Conservation (phyloP, 31 red algal genomes). For the Asparagopsis taxiformis region DNA sequence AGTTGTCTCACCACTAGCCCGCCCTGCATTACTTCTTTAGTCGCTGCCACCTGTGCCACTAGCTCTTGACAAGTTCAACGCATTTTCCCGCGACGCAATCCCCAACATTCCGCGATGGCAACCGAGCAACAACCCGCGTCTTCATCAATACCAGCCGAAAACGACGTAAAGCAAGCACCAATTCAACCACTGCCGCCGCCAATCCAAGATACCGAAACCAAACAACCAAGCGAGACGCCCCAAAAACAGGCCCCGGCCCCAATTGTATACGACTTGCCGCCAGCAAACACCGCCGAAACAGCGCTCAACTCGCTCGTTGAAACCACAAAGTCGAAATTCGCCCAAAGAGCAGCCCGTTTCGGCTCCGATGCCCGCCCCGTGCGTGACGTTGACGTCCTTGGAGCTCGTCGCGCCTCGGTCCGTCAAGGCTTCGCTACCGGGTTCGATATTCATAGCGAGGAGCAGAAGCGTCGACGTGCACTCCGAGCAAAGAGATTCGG, state of each 20-base stretch:
- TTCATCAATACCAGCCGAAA: no score
- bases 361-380: background rate
- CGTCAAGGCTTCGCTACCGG: constrained; percentile 51
- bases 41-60: no score
- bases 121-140: no score
- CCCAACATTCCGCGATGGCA: no score
- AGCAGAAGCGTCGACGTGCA: constrained; percentile 9
- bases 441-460: constrained; percentile 31
- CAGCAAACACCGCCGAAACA: background rate
- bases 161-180: no score
- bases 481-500: constrained; percentile 35
- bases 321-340: background rate
- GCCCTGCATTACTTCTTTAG: no score
- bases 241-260: background rate
- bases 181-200: no score
- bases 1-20: no score
- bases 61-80: no score
- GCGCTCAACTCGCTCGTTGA: background rate
- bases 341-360: constrained; percentile 11
- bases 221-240: no score
- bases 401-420: constrained; percentile 42
- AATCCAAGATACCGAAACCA: no score
- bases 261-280: constrained; percentile 8
- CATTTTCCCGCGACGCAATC: no score
- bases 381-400: constrained; percentile 37